These are phyloP conservation scores for Penium margaritaceum DNA, from an alignment of 139 green algal species.

Conservation along the genomic window DNA sequence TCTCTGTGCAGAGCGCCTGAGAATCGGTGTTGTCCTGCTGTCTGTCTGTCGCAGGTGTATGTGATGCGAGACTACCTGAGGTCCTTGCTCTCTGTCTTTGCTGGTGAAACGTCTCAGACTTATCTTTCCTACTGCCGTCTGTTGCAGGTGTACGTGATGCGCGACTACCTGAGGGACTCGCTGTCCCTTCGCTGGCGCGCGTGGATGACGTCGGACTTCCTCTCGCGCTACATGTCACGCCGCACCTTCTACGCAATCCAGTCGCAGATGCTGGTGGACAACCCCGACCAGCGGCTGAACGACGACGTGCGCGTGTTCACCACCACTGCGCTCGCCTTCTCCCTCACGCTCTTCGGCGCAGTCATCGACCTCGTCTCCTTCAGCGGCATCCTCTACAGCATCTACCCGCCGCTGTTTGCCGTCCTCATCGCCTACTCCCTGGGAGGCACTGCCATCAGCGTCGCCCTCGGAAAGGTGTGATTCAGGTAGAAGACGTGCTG, in stretches of 20 bases:
- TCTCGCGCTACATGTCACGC: conserved; percentile 75
- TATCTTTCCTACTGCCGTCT: background rate
- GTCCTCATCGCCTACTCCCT: conserved; percentile 83
- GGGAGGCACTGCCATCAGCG: conserved; percentile 74
- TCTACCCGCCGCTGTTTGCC: conserved; percentile 93
- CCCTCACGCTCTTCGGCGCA: conserved; percentile 77
- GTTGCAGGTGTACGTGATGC: conserved; percentile 76
- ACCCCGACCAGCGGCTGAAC: conserved; percentile 56
- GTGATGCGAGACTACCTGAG: background rate
- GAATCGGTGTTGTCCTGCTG: background rate
- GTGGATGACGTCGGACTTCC: conserved; percentile 75
- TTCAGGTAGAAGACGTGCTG: background rate
- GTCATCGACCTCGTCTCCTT: conserved; percentile 87
- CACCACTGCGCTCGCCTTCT: conserved; percentile 71
- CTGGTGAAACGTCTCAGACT: background rate
- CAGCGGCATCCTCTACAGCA: conserved; percentile 88
- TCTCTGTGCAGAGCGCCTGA: background rate
- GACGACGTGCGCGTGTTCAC: conserved; percentile 70
- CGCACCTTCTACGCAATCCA: conserved; percentile 86
- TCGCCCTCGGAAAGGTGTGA: conserved; percentile 57
- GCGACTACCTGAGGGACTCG: conserved; percentile 69
- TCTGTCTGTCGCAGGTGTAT: background rate
- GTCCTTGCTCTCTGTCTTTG: background rate
- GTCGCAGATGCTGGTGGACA: conserved; percentile 52
- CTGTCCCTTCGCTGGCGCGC: conserved; percentile 87